A percentile compares a stretch with the other conserved stretches of the same genome.
Conservation (phyloP, 768 basidiomycete species). For the Austroboletus festivus region DNA sequence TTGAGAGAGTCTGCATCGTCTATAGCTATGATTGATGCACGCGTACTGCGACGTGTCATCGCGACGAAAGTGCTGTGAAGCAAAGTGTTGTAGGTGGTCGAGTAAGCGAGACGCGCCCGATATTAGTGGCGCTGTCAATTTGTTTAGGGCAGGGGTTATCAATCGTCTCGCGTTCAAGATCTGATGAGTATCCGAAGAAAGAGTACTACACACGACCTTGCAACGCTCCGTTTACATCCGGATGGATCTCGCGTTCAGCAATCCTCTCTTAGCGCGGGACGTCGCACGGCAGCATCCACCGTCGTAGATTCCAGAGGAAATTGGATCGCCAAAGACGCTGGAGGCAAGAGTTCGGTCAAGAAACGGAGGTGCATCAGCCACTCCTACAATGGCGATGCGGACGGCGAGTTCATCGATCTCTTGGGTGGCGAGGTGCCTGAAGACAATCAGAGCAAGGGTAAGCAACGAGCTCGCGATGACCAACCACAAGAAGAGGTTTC, state of each 20-base stretch:
- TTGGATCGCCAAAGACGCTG: conserved; percentile 68
- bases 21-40: conserved; percentile 5
- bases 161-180: neutral
- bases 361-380: conserved; percentile 28
- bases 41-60: conserved; percentile 32
- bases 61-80: conserved; percentile 3
- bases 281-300: conserved; percentile 34
- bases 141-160: neutral
- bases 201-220: conserved; percentile 63
- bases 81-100: too few species aligned
- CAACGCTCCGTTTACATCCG: conserved; percentile 61
- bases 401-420: conserved; percentile 23
- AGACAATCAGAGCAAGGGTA: conserved; percentile 20
- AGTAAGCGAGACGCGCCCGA: conserved; percentile 18
- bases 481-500: conserved; percentile 5
- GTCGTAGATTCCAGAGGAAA: conserved; percentile 51
- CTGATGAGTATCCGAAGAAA: conserved; percentile 33
- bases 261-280: conserved; percentile 33
- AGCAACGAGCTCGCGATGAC: conserved; percentile 21
- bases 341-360: conserved; percentile 44
- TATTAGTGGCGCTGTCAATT: neutral
- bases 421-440: conserved; percentile 16
- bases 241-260: conserved; percentile 61
- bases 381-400: conserved; percentile 21
- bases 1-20: conserved; percentile 29